These are phyloP conservation scores for Botrytis galanthina DNA, from an alignment of 2,329 filamentous ascomycete species.

Conservation along the genomic window DNA sequence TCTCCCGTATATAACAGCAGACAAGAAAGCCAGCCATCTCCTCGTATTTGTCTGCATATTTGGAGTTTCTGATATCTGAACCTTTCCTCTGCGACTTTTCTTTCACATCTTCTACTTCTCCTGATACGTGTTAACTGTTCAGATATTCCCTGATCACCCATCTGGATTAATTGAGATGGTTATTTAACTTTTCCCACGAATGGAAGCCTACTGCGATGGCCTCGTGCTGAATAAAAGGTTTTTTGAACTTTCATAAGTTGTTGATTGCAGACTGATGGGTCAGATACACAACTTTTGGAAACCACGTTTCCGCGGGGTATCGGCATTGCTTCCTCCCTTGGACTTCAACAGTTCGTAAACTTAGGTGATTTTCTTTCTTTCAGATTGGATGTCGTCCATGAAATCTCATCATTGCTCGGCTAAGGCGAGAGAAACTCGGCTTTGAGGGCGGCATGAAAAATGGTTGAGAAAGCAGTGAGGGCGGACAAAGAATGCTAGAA, in stretches of 20 bases:
- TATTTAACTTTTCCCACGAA: not conserved
- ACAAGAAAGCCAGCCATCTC: not conserved
- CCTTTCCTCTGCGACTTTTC: not conserved
- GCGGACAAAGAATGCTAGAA: not conserved
- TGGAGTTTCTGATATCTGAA: not conserved
- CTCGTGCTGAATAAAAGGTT: not conserved
- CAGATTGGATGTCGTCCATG: accelerated
- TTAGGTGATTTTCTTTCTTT: not conserved
- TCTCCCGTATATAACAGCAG: not conserved
- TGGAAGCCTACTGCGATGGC: accelerated
- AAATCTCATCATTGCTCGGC: not conserved
- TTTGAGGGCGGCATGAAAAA: not conserved
- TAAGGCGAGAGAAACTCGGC: not conserved
- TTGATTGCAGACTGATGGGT: not conserved
- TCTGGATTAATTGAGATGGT: not conserved
- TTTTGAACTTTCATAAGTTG: not conserved
- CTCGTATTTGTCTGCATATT: not conserved
- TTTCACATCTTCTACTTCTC: not conserved
- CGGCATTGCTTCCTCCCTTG: not conserved
- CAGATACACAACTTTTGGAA: not conserved
- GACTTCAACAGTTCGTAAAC: not conserved
- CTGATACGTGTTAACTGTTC: not conserved
- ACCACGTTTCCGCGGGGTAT: not conserved
- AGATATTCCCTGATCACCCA: not conserved
- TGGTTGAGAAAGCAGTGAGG: not conserved